Base-by-base conservation (phyloP, 2,329 filamentous ascomycete species). In the Colletotrichum karsti region DNA sequence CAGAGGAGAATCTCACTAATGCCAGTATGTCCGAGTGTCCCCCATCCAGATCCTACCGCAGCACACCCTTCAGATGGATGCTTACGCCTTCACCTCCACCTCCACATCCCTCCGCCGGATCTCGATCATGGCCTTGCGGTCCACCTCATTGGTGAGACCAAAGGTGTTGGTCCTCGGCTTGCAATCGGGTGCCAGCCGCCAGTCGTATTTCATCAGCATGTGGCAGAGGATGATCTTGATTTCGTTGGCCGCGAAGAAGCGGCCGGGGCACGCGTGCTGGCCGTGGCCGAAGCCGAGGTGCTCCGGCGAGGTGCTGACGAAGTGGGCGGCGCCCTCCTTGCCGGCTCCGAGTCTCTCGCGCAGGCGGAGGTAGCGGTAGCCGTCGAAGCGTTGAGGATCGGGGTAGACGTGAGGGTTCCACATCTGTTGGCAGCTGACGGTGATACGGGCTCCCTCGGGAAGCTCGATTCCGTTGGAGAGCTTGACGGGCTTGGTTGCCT, bases 201-300 rank as follows among this genome's bases (percentile, higher is more conserved):
- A 72, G 53, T 80, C 78, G 69, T 77, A 80, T 63, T 75, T 76
- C 61, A 74, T 66, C 37, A 80, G 46, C 3, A 80, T 28, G 51
- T 76, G 73, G 62, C 73, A 71, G 22, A 80, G 58, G n/a, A 75
- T 39, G 20, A 80, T 71, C 73, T 82, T 81, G 22, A 81, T 74
- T 71, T 80, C 76, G 62, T 78, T 76, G 15, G 72, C 73, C 2
- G 78, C 79, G 72, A 80, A 81, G 70, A 80, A 81, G 5, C 80
- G 70, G 0, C 80, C 80, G 1, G 80, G 80, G 63, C 80, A 82
- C 2, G 80, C 76, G 62, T 80, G 77, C 22, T 71, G 71, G 6
- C 80, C 80, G 61, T 81, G 74, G 2, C 80, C 80, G 57, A 81
- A 82, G 9, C 69, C 72, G 9, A 78, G 54, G 8, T 70, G 71